phyloP scores from a whole-genome alignment of 2,329 filamentous ascomycete genomes.

The Diaporthe sp. region DNA sequence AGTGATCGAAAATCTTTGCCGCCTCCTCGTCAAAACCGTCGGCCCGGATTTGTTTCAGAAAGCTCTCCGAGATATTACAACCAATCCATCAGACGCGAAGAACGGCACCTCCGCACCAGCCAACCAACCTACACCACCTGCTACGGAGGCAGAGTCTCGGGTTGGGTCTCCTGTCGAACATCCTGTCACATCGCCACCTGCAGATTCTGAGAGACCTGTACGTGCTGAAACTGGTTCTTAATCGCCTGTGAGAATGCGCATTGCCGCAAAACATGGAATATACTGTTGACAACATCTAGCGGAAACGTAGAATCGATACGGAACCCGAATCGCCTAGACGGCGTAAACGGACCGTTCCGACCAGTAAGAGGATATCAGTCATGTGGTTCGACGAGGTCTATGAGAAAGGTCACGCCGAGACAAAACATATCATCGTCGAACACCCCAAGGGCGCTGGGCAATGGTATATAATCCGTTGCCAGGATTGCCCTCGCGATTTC shows the following conservation, averaged over 20 bases:
- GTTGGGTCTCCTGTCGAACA: slow-evolving; percentile 7
- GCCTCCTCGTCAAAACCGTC: neutral
- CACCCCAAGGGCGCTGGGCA: neutral
- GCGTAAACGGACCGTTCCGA: neutral
- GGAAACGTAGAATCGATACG: neutral
- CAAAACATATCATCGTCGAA: slow-evolving; percentile 18
- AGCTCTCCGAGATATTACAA: neutral
- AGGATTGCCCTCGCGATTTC: slow-evolving; percentile 8
- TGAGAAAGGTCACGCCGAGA: neutral
- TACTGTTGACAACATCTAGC: slow-evolving; percentile 13
- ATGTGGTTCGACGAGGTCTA: neutral
- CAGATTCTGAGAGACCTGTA: neutral
- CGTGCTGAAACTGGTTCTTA: neutral
- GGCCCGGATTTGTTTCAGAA: neutral
- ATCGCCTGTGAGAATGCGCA: neutral
- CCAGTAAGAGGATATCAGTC: neutral
- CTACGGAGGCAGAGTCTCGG: neutral
- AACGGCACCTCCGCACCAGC: neutral
- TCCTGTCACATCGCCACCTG: neutral
- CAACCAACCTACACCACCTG: slow-evolving; percentile 6
- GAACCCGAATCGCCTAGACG: slow-evolving; percentile 5
- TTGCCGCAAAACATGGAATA: neutral
- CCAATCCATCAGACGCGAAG: neutral
- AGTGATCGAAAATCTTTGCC: neutral
- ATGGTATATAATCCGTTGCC: slow-evolving; percentile 15